Evolutionary conservation across 2,329 filamentous ascomycete genomes (phyloP).

Genomic region (Penicillium frequentans): DNA sequence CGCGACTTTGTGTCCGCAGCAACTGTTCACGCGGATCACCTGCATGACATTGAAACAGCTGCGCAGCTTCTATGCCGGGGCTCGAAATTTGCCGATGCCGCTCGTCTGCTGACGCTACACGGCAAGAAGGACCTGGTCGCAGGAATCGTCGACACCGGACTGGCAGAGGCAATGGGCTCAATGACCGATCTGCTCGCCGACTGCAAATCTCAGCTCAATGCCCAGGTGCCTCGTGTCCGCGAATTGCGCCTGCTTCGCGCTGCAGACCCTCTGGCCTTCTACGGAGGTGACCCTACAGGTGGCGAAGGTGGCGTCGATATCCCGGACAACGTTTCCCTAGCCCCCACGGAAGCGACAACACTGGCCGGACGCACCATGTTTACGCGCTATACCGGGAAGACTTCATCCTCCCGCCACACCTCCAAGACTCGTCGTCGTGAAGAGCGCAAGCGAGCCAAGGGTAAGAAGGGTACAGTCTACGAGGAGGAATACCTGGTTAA

Average conservation of each 20-base stretch:
- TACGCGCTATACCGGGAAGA: conserved; percentile 79
- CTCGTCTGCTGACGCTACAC: conserved; percentile 69
- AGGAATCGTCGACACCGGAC: conserved; percentile 70
- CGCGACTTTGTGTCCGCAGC: conserved; percentile 83
- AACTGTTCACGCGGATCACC: conserved; percentile 77
- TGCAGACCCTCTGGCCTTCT: conserved; percentile 85
- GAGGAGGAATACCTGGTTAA: conserved; percentile 97
- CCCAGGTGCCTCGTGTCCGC: conserved; percentile 80
- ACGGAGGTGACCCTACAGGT: conserved; percentile 69
- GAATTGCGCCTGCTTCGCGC: conserved; percentile 80
- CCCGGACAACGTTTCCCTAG: conserved; percentile 89
- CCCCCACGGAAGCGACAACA: conserved; percentile 79
- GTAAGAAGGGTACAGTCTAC: conserved; percentile 95
- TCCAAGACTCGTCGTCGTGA: conserved; percentile 85
- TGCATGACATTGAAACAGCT: conserved; percentile 68
- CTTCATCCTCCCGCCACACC: conserved; percentile 63
- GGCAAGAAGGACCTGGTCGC: conserved; percentile 63
- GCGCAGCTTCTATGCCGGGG: conserved; percentile 81
- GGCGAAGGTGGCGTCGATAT: conserved; percentile 63
- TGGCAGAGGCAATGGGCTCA: conserved; percentile 76
- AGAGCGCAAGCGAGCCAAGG: conserved; percentile 90
- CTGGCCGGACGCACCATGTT: conserved; percentile 79
- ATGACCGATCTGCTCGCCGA: conserved; percentile 92
- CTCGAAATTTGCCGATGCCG: conserved; percentile 84
- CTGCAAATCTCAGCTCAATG: conserved; percentile 79